These are phyloP conservation scores for Colletotrichum agaves DNA, from an alignment of 2,329 filamentous ascomycete genomes.

Conservation along the genomic window DNA sequence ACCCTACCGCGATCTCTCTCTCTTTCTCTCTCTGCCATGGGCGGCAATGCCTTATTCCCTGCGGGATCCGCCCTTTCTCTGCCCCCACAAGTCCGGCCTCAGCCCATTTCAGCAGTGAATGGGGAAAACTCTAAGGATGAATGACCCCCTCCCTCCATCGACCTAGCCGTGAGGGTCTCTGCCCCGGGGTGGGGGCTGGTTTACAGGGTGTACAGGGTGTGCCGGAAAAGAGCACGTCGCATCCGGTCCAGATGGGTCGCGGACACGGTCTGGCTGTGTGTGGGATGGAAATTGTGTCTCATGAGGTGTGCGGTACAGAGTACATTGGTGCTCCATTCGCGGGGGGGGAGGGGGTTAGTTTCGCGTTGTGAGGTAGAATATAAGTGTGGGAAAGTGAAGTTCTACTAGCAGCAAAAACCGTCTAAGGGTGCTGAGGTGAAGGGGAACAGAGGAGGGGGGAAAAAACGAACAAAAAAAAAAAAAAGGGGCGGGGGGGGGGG, in stretches of 20 bases:
- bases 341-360: conserved; percentile 1
- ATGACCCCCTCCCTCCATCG: conserved; percentile 2
- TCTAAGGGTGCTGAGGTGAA: not conserved
- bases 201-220: not conserved
- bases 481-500: too few relatives aligned
- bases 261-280: conserved; percentile 35
- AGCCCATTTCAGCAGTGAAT: not conserved
- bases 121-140: not conserved
- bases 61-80: not conserved
- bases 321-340: not conserved
- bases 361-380: not conserved
- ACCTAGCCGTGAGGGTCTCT: not conserved
- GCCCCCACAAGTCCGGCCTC: not conserved
- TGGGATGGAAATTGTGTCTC: not conserved
- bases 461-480: not conserved
- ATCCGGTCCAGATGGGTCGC: conserved; percentile 35
- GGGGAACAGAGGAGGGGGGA: not conserved
- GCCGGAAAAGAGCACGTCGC: conserved; percentile 17
- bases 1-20: not conserved
- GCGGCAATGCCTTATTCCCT: not conserved
- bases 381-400: too few relatives aligned
- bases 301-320: not conserved
- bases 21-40: not conserved
- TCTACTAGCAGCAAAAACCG: not conserved
- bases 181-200: not conserved